Base-by-base conservation (phyloP, 2,329 filamentous ascomycete species). In the Eutypella sp. region DNA sequence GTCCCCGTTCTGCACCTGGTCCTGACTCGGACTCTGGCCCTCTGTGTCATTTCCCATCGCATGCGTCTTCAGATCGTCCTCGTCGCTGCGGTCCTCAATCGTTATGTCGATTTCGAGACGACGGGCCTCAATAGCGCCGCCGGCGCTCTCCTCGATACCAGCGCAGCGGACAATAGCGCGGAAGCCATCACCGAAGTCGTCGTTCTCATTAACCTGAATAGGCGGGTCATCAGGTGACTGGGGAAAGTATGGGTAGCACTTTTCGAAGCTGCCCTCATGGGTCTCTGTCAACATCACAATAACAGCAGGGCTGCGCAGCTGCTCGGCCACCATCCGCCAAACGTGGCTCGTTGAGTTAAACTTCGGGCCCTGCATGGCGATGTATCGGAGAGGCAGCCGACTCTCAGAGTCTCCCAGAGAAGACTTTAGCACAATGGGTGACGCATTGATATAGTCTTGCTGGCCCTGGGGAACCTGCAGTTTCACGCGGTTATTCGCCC, bases 281-380 rank as follows among this genome's bases (percentile, higher is more conserved):
- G 89, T 92, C 62, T 90, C 89, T 2, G 92, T 99, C 51, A 99
- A 79, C 88, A 97, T 96, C 47, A 97, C 84, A 44, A 97, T 85
- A 46, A 97, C 89, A 1, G 82, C 89, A 2, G 85, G 81, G 39
- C 84, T 82, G 22, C 70, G 61, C 42, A 77, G 66, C 66, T 95
- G 89, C 59, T 95, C 84, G 63, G 88, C 87, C 29, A 96, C 75
- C 93, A 99, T 99, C 61, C 93, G 88, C 88, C 92, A 99, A 54
- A 95, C 87, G 61, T 95, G 89, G 54, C 84, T 81, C 45, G 85
- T 76, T 15, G 87, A 88, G 22, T 81, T 79, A 48, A 75, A 67
- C 59, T 91, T 96, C 5, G 93, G 93, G 0, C 93, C 93, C 69
- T 95, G 89, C 65, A 95, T 96, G 43, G 91, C 93, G 56, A 99